Base-by-base conservation (phyloP, 176 grass and related monocot species). In the Oryza officinalis region DNA sequence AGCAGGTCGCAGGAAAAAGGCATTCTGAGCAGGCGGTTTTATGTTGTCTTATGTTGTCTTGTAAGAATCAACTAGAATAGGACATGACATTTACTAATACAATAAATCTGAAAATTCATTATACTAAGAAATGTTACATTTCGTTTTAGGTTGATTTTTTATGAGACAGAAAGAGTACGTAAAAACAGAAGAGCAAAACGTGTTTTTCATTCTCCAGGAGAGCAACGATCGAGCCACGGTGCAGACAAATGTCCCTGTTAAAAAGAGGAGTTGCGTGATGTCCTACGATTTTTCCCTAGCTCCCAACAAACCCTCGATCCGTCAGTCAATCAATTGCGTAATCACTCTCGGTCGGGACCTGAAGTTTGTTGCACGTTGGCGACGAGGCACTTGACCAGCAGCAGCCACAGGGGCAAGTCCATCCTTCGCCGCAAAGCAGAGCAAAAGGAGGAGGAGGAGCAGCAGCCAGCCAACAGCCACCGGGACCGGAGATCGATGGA, bases 391-490 rank as follows among this genome's bases (percentile, higher is more conserved):
- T 20, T n/a, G 52, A 57, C 18, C 52, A 54, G 50, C 52, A 57
- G 52, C 45, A 4, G 3, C 52, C 6, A 22, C 52, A 57, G 50
- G 50, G 20, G 52, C 17, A 0, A 17, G 12, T 50, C 54, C 73
- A 70, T 37, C 57, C 88, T 89, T 86, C 2, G 67, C 67, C 72
- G 88, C 88, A 41, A 86, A 86, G 88, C 12, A 3, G 67, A 27
- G 5, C 66, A 63, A 60, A 32, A 22, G 64, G 50, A 2, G 37
- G 18, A 13, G 50, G 10, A 46, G 33, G 54, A 20, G 15, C 47
- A 52, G 57, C 5, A 61, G 22, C 57, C 57, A 61, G 52, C 57
- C 57, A 61, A 57, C 18, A 20, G 52, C 12, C 81, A 83, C 43
- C 31, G 15, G 65, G 57, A 4, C n/a, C 57, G 57, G 57, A 61